phyloP scores from a whole-genome alignment of 495 filamentous ascomycete genomes.

The Talaromyces borbonicus region DNA sequence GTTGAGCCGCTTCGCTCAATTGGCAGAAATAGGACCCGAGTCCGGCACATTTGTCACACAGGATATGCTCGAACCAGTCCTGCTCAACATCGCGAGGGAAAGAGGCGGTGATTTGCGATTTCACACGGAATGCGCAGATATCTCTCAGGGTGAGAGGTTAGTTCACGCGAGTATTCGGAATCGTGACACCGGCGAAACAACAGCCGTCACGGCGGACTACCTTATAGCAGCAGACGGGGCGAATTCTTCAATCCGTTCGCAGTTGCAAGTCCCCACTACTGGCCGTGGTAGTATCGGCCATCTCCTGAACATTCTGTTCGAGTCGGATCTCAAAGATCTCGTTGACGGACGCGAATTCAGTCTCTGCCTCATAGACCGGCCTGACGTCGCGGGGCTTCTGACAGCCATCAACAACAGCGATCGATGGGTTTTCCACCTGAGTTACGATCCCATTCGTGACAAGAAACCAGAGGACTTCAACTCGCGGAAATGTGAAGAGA shows the following conservation, averaged over 20 bases:
- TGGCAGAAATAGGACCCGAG: conserved; percentile 3
- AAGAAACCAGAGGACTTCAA: conserved; percentile 13
- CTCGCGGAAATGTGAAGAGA: conserved; percentile 13
- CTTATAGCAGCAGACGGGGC: conserved; percentile 13
- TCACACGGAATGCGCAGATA: conserved; percentile 7
- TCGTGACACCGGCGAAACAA: conserved; percentile 9
- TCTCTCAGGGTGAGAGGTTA: conserved; percentile 8
- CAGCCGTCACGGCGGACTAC: conserved; percentile 9
- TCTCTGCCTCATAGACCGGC: conserved; percentile 12
- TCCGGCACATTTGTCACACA: conserved; percentile 13
- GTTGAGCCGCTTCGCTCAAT: not conserved
- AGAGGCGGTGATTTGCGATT: conserved; percentile 13
- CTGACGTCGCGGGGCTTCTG: conserved; percentile 16
- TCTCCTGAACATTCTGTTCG: conserved; percentile 23
- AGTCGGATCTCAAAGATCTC: conserved; percentile 14
- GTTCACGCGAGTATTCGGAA: conserved; percentile 11
- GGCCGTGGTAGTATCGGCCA: conserved; percentile 17
- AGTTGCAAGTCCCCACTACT: conserved; percentile 9
- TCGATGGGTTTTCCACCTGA: conserved; percentile 18
- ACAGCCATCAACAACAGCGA: conserved; percentile 25
- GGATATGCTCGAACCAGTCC: conserved; percentile 13
- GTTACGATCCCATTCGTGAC: conserved; percentile 13
- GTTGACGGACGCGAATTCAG: conserved; percentile 18
- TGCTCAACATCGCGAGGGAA: conserved; percentile 13
- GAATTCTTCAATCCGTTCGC: conserved; percentile 9